Evolutionary conservation across 768 basidiomycete species (phyloP), one percentile per base, ranked within the genome.

Genomic region (Gautieria morchelliformis): DNA sequence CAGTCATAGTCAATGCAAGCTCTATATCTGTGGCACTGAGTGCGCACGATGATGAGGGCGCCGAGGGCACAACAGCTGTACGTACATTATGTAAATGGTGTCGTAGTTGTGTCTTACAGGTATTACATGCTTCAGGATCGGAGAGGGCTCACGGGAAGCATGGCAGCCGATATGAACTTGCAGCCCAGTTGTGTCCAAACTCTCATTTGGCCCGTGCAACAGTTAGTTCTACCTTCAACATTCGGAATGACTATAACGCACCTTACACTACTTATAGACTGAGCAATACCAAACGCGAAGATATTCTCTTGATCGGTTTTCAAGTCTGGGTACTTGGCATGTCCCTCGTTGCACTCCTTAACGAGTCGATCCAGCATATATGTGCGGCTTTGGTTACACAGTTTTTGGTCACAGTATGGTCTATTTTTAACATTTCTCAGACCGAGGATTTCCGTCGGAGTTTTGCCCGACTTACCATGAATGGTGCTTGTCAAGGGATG

Each of bases 321-420:
- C 86, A 90, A 62, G 70, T 87, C 55, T 91, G 89, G 88, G 81
- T 88, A 6, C 72, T 89, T 15, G 85, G 83, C 32, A 85, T 89
- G 83, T 87, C 86, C 11, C 57, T 84, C 30, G 83, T 87, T 45
- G 87, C 87, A 65, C 60, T 79, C 55, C 63, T 78, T 58, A 89
- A 89, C 67, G 87, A 90, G 70, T 89, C 87, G 3, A 87, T 89
- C 59, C 89, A 89, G 2, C 89, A 90, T 60, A 82, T 83, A 68
- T 75, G 87, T 44, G 88, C 88, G 0, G 79, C 85, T 15, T 73
- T 89, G 60, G 67, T 87, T 46, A 89, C 88, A 0, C 89, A 90
- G 63, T 62, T 87, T 53, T 71, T 85, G 62, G 84, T 83, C 3
- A 89, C 88, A 4, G 78, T 72, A 12, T 92, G 89, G 88, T 78